Base-by-base conservation (phyloP, 1,284 basidiomycete species). In the Sphaerobolus stellatus region DNA sequence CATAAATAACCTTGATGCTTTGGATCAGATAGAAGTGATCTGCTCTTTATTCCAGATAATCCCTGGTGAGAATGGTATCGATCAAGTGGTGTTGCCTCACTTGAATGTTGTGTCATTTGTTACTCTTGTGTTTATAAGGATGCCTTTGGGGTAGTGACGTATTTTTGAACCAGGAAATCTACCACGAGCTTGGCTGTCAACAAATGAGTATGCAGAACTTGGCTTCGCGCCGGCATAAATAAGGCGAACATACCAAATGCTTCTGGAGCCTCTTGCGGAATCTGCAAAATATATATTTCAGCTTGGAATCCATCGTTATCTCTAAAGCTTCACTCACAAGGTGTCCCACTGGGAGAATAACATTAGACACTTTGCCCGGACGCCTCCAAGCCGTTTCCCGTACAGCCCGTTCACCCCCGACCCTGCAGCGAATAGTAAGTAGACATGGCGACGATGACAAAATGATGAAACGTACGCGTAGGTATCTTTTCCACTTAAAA, bases 271-370 rank as follows among this genome's bases (percentile, higher is more conserved):
- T 68, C 65, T 52, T 68, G 67, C 6, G 60, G 57, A 45, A 64
- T 58, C 67, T 68, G 43, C 1, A 48, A 45, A 31, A 50, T 13
- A 34, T n/a, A 49, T 18, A 34, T 14, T 9, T 34, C 20, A 34
- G 18, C 8, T 34, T 33, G 38, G 36, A 38, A 47, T 36, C 11
- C 46, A 18, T 33, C 36, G 16, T n/a, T 38, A 46, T 44, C 43
- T 33, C 30, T 28, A 18, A 31, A 11, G 24, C 16, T 29, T 50
- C 30, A 28, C 77, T 48, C 58, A 86, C 83, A 59, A 89, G 66
- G 75, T 89, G 87, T 0, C 83, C 81, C 29, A 80, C 77, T 34
- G 68, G 60, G 50, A 89, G 76, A n/a, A 77, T 66, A 2, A 81
- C 66, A 63, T 90, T 87, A 11, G 76, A 77, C 28, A 82, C 64